Conservation (phyloP, 2,329 filamentous ascomycete genomes). For the Fusarium succisae region DNA sequence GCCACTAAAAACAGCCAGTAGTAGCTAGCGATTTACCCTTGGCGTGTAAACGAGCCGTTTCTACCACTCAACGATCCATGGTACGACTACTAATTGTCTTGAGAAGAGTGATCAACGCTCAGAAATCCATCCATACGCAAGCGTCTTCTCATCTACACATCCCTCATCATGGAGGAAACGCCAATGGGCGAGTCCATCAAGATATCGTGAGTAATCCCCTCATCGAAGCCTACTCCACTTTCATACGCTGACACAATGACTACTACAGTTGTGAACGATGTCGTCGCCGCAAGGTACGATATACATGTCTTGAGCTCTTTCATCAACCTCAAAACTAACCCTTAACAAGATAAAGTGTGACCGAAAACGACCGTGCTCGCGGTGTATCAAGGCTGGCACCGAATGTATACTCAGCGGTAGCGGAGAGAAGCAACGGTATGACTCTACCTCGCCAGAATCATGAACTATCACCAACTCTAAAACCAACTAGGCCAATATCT, state of each 20-base stretch:
- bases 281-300: constrained; percentile 53
- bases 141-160: no score
- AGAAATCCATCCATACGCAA: not conserved
- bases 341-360: constrained; percentile 60
- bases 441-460: not conserved
- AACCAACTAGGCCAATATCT: constrained; percentile 51
- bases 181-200: constrained; percentile 49
- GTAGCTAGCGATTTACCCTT: constrained; percentile 2
- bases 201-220: constrained; percentile 47
- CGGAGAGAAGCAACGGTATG: constrained; percentile 55
- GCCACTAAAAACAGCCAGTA: not conserved
- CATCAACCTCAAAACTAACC: not conserved
- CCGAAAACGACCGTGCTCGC: constrained; percentile 59
- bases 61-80: constrained; percentile 5
- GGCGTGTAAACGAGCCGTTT: constrained; percentile 25
- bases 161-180: constrained; percentile 45
- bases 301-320: not conserved
- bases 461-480: not conserved
- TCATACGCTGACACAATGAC: constrained; percentile 11
- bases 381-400: constrained; percentile 55
- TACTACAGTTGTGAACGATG: constrained; percentile 54
- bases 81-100: not conserved
- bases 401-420: constrained; percentile 53
- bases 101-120: not conserved
- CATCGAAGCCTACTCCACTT: not conserved